Percentiles rank a stretch among this genome's conserved stretches.
These are phyloP conservation scores for Cyberlindnera euphorbiae DNA, from an alignment of 805 yeast genomes.

Conservation along the genomic window DNA sequence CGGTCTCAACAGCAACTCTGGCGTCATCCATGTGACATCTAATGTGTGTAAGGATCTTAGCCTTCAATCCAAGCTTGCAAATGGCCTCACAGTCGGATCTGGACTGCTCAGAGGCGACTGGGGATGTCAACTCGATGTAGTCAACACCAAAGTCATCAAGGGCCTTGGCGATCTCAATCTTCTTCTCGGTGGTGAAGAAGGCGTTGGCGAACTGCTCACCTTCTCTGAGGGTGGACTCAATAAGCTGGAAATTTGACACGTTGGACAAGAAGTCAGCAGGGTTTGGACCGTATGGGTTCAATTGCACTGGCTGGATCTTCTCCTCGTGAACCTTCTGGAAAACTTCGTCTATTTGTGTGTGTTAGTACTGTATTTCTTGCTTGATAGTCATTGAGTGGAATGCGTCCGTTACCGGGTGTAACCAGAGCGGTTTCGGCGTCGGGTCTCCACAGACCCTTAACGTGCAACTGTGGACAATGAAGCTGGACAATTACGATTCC, in stretches of 20 bases:
- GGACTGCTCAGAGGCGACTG: conserved; percentile 95
- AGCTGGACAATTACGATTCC: too few species aligned
- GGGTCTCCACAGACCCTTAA: too few species aligned
- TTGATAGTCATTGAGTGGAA: too few species aligned
- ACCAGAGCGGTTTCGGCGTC: too few species aligned
- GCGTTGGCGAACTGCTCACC: conserved; percentile 99
- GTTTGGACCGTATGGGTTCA: conserved; percentile 92
- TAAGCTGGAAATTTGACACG: conserved; percentile 82
- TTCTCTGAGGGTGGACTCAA: conserved; percentile 94
- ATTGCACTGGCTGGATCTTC: conserved; percentile 29
- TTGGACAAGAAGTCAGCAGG: conserved; percentile 90
- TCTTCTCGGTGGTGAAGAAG: conserved; percentile 88
- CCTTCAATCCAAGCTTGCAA: conserved; percentile 93
- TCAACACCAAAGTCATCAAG: conserved; percentile 97
- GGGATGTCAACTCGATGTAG: conserved; percentile 95
- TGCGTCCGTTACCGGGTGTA: too few species aligned
- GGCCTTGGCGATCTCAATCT: conserved; percentile 95
- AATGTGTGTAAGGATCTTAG: conserved; percentile 93
- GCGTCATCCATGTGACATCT: conserved; percentile 99
- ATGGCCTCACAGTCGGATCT: conserved; percentile 95
- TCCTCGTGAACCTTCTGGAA: conserved; percentile 46
- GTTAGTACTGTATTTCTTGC: conserved; percentile 10
- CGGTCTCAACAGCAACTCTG: conserved; percentile 92
- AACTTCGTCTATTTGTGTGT: conserved; percentile 6
- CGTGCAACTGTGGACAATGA: neutral